phyloP scores from a whole-genome alignment of 371 early-diverging fungal species.

The Rhizopus stolonifer region DNA sequence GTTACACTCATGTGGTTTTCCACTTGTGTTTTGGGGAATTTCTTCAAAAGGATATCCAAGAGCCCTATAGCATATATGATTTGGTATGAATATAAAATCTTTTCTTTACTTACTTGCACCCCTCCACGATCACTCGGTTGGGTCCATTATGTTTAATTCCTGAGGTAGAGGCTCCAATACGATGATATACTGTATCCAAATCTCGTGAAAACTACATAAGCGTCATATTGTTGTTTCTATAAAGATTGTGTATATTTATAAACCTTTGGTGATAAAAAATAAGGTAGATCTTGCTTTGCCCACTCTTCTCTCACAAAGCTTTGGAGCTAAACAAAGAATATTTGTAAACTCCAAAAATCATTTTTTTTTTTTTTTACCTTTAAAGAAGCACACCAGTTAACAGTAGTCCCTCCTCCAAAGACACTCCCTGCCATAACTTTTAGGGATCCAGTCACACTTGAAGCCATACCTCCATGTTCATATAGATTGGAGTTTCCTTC shows the following conservation, averaged over 20 bases:
- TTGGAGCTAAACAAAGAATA: slow-evolving; percentile 36
- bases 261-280: slow-evolving; percentile 56
- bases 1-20: slow-evolving; percentile 63
- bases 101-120: slow-evolving; percentile 58
- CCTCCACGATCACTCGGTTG: slow-evolving; percentile 62
- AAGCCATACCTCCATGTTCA: slow-evolving; percentile 46
- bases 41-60: slow-evolving; percentile 60
- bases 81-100: too few relatives aligned
- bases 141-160: slow-evolving; percentile 61
- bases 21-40: slow-evolving; percentile 71
- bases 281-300: slow-evolving; percentile 62
- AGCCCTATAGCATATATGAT: too few relatives aligned
- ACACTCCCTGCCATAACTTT: slow-evolving; percentile 59
- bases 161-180: slow-evolving; percentile 56
- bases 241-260: neutral
- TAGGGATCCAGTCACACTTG: slow-evolving; percentile 48
- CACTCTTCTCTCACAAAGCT: slow-evolving; percentile 71
- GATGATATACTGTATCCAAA: slow-evolving; percentile 55
- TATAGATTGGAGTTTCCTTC: slow-evolving; percentile 51
- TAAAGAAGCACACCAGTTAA: slow-evolving; percentile 72
- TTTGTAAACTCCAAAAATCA: neutral
- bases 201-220: slow-evolving; percentile 30
- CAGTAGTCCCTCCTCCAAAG: slow-evolving; percentile 72
- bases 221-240: neutral
- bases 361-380: slow-evolving; percentile 54